Percentiles rank a stretch among this genome's conserved stretches.
Conservation (phyloP, 805 yeast genomes). For the Komagataella phaffii region DNA sequence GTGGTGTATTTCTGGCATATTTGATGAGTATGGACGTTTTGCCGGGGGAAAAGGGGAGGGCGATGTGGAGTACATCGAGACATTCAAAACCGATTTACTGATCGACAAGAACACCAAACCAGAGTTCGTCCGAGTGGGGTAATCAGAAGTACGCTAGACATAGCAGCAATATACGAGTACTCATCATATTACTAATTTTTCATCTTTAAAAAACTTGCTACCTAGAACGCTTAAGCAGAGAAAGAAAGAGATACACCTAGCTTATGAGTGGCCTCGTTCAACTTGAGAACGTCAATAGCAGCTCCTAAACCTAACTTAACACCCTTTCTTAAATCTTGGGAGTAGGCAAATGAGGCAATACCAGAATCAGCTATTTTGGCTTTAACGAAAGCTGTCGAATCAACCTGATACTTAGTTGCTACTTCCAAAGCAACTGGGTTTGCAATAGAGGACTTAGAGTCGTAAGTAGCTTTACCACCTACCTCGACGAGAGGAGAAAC, state of each 20-base stretch:
- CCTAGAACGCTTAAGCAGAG: conserved; percentile 49
- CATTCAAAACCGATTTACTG: conserved; percentile 51
- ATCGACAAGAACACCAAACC: conserved; percentile 41
- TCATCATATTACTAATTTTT: background rate
- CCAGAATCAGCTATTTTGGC: conserved; percentile 96
- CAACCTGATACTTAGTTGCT: conserved; percentile 90
- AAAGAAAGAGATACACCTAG: conserved; percentile 90
- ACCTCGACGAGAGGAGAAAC: conserved; percentile 87
- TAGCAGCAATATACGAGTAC: background rate
- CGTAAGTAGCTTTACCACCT: conserved; percentile 97
- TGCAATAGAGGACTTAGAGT: conserved; percentile 62
- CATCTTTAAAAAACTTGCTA: background rate
- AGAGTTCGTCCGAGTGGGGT: conserved; percentile 37
- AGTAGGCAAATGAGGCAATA: conserved; percentile 84
- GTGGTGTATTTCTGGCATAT: conserved; percentile 87
- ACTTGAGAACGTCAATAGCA: conserved; percentile 88
- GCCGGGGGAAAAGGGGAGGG: conserved; percentile 90
- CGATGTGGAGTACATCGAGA: conserved; percentile 82
- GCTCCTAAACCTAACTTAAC: conserved; percentile 95
- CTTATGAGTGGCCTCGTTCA: conserved; percentile 96
- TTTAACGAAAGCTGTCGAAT: conserved; percentile 80
- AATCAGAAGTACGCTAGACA: background rate
- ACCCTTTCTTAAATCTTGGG: conserved; percentile 91
- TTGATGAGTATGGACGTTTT: conserved; percentile 86
- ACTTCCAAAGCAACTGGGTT: conserved; percentile 86